A percentile compares a stretch with the other conserved stretches of the same genome.
Conservation (phyloP, 2,329 filamentous ascomycete species). For the Pseudogymnoascus sp. region DNA sequence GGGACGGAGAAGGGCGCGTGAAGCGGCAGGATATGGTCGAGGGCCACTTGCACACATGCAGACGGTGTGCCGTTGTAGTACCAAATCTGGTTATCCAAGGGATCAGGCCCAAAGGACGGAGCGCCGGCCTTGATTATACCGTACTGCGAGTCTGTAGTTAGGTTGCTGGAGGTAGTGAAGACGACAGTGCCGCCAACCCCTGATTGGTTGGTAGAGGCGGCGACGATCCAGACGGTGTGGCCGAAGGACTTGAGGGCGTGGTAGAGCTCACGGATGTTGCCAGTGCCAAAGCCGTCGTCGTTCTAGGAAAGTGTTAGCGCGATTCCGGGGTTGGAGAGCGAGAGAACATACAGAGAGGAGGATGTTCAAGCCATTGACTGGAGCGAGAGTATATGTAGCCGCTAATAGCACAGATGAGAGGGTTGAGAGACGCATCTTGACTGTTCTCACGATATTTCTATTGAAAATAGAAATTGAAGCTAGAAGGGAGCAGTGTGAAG, state of each 20-base stretch:
- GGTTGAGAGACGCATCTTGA: slow-evolving; percentile 7
- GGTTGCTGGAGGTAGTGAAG: slow-evolving; percentile 36
- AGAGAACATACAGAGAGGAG: slow-evolving; percentile 14
- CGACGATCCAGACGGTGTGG: slow-evolving; percentile 36
- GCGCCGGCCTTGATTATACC: slow-evolving; percentile 38
- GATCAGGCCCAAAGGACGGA: slow-evolving; percentile 43
- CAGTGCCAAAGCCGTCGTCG: slow-evolving; percentile 35
- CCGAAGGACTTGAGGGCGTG: slow-evolving; percentile 29
- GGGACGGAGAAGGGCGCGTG: slow-evolving; percentile 40
- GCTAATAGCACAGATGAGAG: not conserved
- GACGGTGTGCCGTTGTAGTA: slow-evolving; percentile 54
- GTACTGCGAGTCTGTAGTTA: slow-evolving; percentile 36
- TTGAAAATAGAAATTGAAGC: too few species aligned
- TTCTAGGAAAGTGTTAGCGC: slow-evolving; percentile 18
- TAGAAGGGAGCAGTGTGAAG: too few species aligned
- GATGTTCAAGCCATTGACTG: slow-evolving; percentile 18
- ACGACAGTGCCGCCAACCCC: slow-evolving; percentile 37
- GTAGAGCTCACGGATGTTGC: slow-evolving; percentile 36
- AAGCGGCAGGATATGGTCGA: slow-evolving; percentile 46
- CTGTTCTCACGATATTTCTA: not conserved
- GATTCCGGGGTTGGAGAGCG: not conserved
- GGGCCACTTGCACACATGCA: slow-evolving; percentile 45
- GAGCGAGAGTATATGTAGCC: not conserved
- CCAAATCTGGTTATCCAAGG: slow-evolving; percentile 45
- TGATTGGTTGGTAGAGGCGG: slow-evolving; percentile 35